phyloP scores from a whole-genome alignment of 441 rosid genomes.

The Metrosideros polymorpha region DNA sequence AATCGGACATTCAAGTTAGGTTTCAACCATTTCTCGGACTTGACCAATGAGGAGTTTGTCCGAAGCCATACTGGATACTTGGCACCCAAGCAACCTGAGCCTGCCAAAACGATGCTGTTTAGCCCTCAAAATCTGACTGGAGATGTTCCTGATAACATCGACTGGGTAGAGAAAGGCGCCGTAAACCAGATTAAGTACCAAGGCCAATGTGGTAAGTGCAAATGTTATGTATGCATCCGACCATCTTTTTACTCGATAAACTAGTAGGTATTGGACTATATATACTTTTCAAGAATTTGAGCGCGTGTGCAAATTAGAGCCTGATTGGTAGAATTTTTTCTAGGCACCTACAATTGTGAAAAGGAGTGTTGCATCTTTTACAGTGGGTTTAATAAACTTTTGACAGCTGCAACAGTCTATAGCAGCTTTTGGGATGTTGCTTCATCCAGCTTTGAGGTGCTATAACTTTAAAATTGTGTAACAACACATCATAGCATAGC shows the following conservation, averaged over 20 bases:
- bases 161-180: conserved; percentile 9
- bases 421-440: not conserved
- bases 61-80: not conserved
- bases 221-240: not conserved
- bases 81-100: not conserved
- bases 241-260: not conserved
- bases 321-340: not conserved
- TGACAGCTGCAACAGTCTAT: not conserved
- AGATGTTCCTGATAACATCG: not conserved
- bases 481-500: not conserved
- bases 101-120: not conserved
- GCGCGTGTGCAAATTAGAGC: not conserved
- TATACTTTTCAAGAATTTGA: not conserved
- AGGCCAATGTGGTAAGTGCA: conserved; percentile 10
- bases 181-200: conserved; percentile 18
- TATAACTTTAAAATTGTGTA: not conserved
- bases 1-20: not conserved
- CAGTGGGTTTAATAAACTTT: not conserved
- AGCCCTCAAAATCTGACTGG: not conserved
- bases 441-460: not conserved
- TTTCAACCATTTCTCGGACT: not conserved
- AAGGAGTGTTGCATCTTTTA: not conserved
- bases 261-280: not conserved
- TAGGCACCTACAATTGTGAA: not conserved
- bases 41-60: not conserved